Evolutionary conservation across 2,329 filamentous ascomycete species (phyloP).

Genomic region (Chrysoporthe cubensis): DNA sequence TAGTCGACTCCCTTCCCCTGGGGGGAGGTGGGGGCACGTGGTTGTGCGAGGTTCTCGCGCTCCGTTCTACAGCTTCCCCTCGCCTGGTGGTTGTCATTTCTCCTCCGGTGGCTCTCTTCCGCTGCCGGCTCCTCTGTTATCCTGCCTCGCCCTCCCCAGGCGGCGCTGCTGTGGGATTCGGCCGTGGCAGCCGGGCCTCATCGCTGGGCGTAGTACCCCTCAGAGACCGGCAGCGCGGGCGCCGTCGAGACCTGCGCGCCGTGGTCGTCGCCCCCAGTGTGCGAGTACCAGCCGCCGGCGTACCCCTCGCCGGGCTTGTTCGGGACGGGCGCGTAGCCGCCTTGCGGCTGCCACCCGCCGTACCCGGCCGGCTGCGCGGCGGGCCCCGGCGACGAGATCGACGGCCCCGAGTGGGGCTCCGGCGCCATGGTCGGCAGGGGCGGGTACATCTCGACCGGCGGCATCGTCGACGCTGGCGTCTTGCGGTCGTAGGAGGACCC

Average conservation of each 20-base stretch:
- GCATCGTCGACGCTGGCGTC: constrained; percentile 40
- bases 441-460: constrained; percentile 48
- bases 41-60: background rate
- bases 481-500: constrained; percentile 47
- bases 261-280: constrained; percentile 10
- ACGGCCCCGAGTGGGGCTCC: constrained; percentile 9
- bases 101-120: background rate
- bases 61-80: background rate
- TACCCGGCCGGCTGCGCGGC: constrained; percentile 18
- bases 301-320: constrained; percentile 19
- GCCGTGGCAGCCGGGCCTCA: background rate
- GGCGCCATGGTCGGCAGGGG: constrained; percentile 32
- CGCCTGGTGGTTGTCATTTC: background rate
- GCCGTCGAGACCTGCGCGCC: background rate
- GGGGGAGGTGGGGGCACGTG: background rate
- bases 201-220: constrained; percentile 17
- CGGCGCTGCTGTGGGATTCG: background rate
- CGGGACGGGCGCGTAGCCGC: constrained; percentile 13
- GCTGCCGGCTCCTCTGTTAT: background rate
- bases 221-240: constrained; percentile 11
- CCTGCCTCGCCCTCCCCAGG: background rate
- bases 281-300: constrained; percentile 22
- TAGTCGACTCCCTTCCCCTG: background rate
- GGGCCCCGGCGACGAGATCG: constrained; percentile 17
- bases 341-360: constrained; percentile 19